Conservation (phyloP, 129 eudicot genomes). For the Artemisia argyi region DNA sequence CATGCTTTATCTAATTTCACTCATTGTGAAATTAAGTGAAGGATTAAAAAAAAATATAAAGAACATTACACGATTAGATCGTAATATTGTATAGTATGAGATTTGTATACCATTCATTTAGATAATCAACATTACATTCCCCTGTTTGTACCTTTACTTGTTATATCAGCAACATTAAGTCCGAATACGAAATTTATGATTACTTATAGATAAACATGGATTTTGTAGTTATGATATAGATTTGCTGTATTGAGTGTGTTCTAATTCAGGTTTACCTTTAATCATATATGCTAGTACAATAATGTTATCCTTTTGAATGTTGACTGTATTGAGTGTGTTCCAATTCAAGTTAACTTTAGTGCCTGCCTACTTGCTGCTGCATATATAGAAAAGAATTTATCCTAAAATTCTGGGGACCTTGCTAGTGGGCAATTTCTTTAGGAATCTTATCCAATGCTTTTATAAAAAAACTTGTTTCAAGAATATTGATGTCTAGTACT, state of each 20-base stretch:
- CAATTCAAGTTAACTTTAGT: conserved; percentile 1
- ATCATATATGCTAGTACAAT: conserved; percentile 19
- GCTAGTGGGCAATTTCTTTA: background rate
- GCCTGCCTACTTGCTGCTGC: background rate
- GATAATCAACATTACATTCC: background rate
- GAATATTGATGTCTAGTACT: background rate
- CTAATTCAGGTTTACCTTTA: conserved; percentile 26
- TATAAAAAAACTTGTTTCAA: no score
- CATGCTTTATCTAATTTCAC: conserved; percentile 28
- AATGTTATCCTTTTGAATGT: conserved; percentile 9
- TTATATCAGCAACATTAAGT: conserved; percentile 5
- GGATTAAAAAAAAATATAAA: conserved; percentile 9
- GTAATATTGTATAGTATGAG: conserved; percentile 36
- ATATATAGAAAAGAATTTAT: background rate
- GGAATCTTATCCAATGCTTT: background rate
- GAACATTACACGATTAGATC: conserved; percentile 31
- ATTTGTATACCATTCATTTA: conserved; percentile 22
- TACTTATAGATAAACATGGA: background rate
- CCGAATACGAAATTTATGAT: conserved; percentile 6
- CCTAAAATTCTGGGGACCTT: background rate
- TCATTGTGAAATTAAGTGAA: conserved; percentile 16
- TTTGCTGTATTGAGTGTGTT: conserved; percentile 25
- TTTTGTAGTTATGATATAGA: conserved; percentile 5
- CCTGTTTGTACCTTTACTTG: conserved; percentile 23
- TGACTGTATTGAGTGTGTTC: conserved; percentile 18